phyloP scores from a whole-genome alignment of 2,329 filamentous ascomycete species.

The Rhynchosporium secalis region DNA sequence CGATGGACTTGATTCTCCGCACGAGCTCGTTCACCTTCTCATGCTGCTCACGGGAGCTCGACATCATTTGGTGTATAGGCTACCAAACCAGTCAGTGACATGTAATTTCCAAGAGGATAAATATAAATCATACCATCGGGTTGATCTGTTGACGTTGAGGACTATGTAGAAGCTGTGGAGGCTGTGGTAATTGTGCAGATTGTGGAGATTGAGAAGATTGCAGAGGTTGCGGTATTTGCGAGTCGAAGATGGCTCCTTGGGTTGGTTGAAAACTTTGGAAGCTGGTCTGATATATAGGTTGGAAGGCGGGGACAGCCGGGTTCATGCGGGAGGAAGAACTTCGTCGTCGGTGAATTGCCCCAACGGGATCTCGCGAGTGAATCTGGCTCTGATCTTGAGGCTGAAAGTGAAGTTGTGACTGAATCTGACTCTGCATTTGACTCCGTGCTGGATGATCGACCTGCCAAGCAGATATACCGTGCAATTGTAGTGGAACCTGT shows the following conservation, averaged over 20 bases:
- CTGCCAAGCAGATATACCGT: not conserved
- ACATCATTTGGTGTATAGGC: not conserved
- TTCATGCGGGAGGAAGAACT: slow-evolving; percentile 9
- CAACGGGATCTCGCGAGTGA: not conserved
- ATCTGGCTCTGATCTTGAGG: not conserved
- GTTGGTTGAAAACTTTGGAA: slow-evolving; percentile 1
- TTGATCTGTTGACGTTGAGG: too few relatives aligned
- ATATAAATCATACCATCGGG: not conserved
- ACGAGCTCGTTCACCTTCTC: not conserved
- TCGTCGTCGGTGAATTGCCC: not conserved
- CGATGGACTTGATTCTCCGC: slow-evolving; percentile 2
- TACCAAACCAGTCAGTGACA: slow-evolving; percentile 2
- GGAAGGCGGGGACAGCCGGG: slow-evolving; percentile 6
- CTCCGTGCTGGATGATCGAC: not conserved
- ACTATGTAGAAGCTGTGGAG: too few relatives aligned
- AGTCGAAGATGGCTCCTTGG: not conserved
- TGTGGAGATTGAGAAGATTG: too few relatives aligned
- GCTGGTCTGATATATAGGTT: not conserved
- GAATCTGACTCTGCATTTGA: not conserved
- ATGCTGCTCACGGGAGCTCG: not conserved
- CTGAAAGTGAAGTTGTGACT: not conserved
- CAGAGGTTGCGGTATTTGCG: not conserved
- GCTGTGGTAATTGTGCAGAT: too few relatives aligned
- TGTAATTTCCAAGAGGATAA: not conserved
- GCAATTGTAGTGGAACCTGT: not conserved